A percentile compares a stretch with the other conserved stretches of the same genome.
Conservation (phyloP, 108 stramenopile genomes). For the Skeletonema potamos region DNA sequence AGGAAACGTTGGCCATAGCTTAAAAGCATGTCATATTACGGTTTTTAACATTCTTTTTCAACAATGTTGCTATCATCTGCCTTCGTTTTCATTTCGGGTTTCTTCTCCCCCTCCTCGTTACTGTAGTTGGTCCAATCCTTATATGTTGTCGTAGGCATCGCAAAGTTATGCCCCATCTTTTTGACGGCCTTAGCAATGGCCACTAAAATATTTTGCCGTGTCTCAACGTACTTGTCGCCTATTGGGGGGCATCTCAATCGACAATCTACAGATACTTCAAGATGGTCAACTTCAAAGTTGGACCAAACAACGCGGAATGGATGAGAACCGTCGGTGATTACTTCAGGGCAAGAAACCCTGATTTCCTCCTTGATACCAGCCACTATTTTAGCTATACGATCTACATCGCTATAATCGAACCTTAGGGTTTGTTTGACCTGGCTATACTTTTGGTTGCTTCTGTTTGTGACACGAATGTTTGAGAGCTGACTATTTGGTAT, state of each 20-base stretch:
- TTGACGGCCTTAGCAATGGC: conserved; percentile 60
- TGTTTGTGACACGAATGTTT: conserved; percentile 52
- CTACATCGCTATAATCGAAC: conserved; percentile 58
- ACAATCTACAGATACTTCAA: conserved; percentile 57
- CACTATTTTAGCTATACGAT: conserved; percentile 53
- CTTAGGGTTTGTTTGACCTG: conserved; percentile 69
- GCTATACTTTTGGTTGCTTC: conserved; percentile 41
- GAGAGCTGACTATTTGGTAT: conserved; percentile 66
- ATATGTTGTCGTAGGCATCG: conserved; percentile 4
- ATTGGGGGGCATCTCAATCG: conserved; percentile 45
- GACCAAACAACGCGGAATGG: conserved; percentile 62
- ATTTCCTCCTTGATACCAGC: conserved; percentile 62
- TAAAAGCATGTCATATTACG: not conserved
- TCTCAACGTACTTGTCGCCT: conserved; percentile 50
- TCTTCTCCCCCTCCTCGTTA: not conserved
- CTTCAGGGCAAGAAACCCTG: conserved; percentile 49
- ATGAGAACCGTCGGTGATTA: conserved; percentile 58
- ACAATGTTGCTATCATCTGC: not conserved
- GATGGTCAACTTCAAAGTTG: conserved; percentile 41
- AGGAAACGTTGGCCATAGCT: not conserved
- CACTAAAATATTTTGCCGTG: conserved; percentile 48
- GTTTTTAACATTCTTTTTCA: not conserved
- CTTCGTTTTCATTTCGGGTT: not conserved
- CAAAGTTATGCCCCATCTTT: conserved; percentile 44
- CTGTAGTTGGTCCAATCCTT: not conserved